Conservation (phyloP, 2,329 filamentous ascomycete genomes). For the Talaromyces islandicus region DNA sequence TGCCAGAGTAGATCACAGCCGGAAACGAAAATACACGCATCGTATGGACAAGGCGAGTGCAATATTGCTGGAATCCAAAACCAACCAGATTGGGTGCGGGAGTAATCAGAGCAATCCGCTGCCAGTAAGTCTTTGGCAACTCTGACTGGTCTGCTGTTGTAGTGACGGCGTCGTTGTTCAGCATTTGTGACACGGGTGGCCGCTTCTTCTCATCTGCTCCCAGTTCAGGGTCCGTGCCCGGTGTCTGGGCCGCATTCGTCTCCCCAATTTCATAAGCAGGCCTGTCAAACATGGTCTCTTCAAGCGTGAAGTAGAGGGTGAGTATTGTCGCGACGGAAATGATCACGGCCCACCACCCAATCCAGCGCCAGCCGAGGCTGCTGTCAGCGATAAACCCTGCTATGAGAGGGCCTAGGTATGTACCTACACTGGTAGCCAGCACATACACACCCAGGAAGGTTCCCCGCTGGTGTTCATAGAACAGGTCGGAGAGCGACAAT, state of each 20-base stretch:
- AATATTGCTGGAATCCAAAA: slow-evolving; percentile 50
- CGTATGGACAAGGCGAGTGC: slow-evolving; percentile 48
- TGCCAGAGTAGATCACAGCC: slow-evolving; percentile 51
- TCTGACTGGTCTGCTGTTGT: slow-evolving; percentile 10
- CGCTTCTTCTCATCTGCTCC: slow-evolving; percentile 1
- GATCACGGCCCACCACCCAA: slow-evolving; percentile 47
- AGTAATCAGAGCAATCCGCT: slow-evolving; percentile 52
- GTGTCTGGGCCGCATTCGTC: neutral
- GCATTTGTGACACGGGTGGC: neutral
- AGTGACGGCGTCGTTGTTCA: neutral
- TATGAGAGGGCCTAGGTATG: slow-evolving; percentile 50
- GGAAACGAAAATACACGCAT: slow-evolving; percentile 54
- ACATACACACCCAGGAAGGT: slow-evolving; percentile 51
- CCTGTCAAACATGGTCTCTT: slow-evolving; percentile 42
- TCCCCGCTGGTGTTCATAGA: slow-evolving; percentile 54
- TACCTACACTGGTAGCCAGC: slow-evolving; percentile 51
- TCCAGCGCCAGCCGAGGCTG: slow-evolving; percentile 49
- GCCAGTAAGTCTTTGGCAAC: slow-evolving; percentile 46
- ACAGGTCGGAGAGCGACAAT: slow-evolving; percentile 52
- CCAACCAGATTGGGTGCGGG: slow-evolving; percentile 50
- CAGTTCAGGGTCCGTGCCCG: slow-evolving; percentile 8
- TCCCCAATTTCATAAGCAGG: slow-evolving; percentile 10
- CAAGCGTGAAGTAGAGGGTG: slow-evolving; percentile 47
- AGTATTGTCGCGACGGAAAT: slow-evolving; percentile 44
- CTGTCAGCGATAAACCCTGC: slow-evolving; percentile 47